A percentile compares a stretch with the other conserved stretches of the same genome.
phyloP scores from a whole-genome alignment of 345 rosid species.

The Syzygium aqueum region DNA sequence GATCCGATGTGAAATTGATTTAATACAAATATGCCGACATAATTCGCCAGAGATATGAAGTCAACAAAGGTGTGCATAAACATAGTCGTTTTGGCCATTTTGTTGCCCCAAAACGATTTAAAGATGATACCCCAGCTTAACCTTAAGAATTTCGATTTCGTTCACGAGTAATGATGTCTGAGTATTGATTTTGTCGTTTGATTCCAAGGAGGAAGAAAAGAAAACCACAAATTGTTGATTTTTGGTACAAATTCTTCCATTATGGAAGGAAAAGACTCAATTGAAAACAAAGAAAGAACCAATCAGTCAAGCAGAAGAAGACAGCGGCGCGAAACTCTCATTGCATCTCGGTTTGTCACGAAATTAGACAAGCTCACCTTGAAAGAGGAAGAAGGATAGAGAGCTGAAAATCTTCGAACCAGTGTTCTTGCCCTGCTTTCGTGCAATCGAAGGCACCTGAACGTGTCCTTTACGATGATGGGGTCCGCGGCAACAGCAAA shows the following conservation, averaged over 20 bases:
- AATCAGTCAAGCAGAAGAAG: background rate
- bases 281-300: background rate
- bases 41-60: background rate
- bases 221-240: no score
- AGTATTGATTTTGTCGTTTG: background rate
- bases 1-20: background rate
- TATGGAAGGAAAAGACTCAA: background rate
- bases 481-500: no score
- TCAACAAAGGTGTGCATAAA: background rate
- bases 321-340: background rate
- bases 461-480: no score
- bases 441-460: no score
- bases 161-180: background rate
- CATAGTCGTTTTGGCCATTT: background rate
- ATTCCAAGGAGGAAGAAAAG: background rate
- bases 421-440: background rate
- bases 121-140: background rate
- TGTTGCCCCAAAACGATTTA: background rate
- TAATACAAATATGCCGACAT: background rate
- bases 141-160: background rate
- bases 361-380: background rate
- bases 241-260: background rate
- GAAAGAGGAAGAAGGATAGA: background rate
- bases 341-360: background rate
- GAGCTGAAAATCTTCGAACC: background rate